A percentile compares a stretch with the other conserved stretches of the same genome.
Evolutionary conservation across 345 rosid genomes (phyloP).

Genomic region (Corymbia maculata): DNA sequence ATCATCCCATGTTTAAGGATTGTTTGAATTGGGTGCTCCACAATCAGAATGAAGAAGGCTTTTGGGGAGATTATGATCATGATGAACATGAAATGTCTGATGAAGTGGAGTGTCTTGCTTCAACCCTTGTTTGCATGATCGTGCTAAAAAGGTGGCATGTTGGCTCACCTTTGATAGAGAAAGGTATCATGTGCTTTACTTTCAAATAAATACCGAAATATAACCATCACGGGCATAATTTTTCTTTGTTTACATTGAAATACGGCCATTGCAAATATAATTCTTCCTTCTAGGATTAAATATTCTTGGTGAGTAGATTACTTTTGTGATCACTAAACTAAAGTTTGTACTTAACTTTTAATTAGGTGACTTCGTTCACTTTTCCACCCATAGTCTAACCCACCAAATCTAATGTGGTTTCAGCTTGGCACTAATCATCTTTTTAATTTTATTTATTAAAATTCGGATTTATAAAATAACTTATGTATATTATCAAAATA

Average conservation of each 20-base stretch:
- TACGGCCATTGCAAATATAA: background rate
- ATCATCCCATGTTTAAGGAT: constrained; percentile 35
- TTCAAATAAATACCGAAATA: background rate
- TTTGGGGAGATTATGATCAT: constrained; percentile 33
- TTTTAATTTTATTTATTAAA: no score
- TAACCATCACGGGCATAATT: background rate
- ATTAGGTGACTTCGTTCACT: background rate
- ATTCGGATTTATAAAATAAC: no score
- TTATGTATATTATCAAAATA: background rate
- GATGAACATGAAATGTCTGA: background rate
- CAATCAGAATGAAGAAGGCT: constrained; percentile 40
- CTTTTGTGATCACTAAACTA: background rate
- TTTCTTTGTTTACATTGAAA: background rate
- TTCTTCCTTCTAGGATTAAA: background rate
- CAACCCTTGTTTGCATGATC: constrained; percentile 42
- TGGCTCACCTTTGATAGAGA: constrained; percentile 3
- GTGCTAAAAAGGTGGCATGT: constrained; percentile 42
- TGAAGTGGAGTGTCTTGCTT: constrained; percentile 24
- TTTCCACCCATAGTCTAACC: background rate
- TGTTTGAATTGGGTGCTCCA: constrained; percentile 51
- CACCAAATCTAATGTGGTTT: background rate
- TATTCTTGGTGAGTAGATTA: background rate
- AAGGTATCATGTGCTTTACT: constrained; percentile 12
- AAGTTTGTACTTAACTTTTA: background rate
- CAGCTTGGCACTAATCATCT: no score